phyloP scores from a whole-genome alignment of 1,284 basidiomycete genomes.

The Quambalaria eucalypti region DNA sequence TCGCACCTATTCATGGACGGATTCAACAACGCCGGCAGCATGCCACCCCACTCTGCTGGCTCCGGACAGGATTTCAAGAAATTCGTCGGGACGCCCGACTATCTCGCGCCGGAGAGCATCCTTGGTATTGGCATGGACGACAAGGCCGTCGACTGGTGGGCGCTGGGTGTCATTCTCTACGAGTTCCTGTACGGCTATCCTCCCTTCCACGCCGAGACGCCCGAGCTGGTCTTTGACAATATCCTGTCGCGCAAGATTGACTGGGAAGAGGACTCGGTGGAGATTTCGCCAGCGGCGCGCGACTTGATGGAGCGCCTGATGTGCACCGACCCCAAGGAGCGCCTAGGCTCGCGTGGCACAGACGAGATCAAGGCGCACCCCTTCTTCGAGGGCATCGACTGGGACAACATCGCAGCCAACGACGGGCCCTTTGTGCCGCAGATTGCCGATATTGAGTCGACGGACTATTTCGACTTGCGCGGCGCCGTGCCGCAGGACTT shows the following conservation, averaged over 20 bases:
- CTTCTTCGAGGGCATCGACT: slow-evolving; percentile 82
- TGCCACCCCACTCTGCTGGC: slow-evolving; percentile 5
- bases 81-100: slow-evolving; percentile 93
- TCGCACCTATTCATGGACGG: slow-evolving; percentile 24
- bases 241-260: slow-evolving; percentile 91
- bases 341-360: slow-evolving; percentile 79
- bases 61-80: slow-evolving; percentile 11
- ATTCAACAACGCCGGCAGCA: slow-evolving; percentile 49
- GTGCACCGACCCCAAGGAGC: slow-evolving; percentile 67
- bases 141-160: slow-evolving; percentile 98
- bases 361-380: slow-evolving; percentile 87
- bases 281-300: slow-evolving; percentile 73
- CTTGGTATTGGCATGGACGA: slow-evolving; percentile 92
- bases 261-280: slow-evolving; percentile 88
- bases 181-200: slow-evolving; percentile 96
- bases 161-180: slow-evolving; percentile 93
- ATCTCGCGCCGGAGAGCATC: slow-evolving; percentile 91
- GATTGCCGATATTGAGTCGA: slow-evolving; percentile 88
- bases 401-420: slow-evolving; percentile 76
- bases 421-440: slow-evolving; percentile 94
- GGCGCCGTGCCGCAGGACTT: slow-evolving; percentile 81
- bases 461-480: slow-evolving; percentile 96
- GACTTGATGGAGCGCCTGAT: slow-evolving; percentile 86
- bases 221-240: slow-evolving; percentile 96
- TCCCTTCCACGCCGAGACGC: slow-evolving; percentile 93